Conservation (phyloP, 2,329 filamentous ascomycete species). For the Pleurostoma richardsiae region DNA sequence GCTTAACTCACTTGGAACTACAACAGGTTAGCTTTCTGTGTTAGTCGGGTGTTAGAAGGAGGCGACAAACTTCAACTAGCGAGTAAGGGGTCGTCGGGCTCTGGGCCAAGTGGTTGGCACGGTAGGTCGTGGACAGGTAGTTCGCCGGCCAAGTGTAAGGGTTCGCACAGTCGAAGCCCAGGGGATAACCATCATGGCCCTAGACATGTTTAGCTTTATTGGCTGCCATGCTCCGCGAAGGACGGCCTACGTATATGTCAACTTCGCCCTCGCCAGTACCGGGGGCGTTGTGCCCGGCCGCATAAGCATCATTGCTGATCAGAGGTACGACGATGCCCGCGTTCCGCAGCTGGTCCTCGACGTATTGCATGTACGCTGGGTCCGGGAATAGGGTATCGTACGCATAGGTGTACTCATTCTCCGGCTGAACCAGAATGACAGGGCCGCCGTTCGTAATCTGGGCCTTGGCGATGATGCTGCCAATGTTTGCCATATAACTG, state of each 20-base stretch:
- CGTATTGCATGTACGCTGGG: slow-evolving; percentile 63
- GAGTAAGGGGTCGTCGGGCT: slow-evolving; percentile 64
- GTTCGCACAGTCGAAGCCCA: slow-evolving; percentile 56
- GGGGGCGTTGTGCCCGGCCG: slow-evolving; percentile 57
- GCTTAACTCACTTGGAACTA: slow-evolving; percentile 2
- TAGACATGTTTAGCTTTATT: too few relatives aligned
- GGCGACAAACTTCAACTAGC: slow-evolving; percentile 25
- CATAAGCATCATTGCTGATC: slow-evolving; percentile 68
- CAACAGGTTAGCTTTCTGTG: background rate
- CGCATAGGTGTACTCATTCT: slow-evolving; percentile 61
- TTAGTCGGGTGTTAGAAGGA: too few relatives aligned
- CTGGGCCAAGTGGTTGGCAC: slow-evolving; percentile 46
- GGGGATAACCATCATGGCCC: slow-evolving; percentile 61
- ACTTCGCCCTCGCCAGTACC: slow-evolving; percentile 46
- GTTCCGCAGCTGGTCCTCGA: slow-evolving; percentile 63
- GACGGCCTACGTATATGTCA: slow-evolving; percentile 50
- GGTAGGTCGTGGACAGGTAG: slow-evolving; percentile 51
- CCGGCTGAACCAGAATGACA: slow-evolving; percentile 64
- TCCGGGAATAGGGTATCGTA: slow-evolving; percentile 55
- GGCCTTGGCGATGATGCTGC: slow-evolving; percentile 56
- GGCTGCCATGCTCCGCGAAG: too few relatives aligned
- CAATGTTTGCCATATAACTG: slow-evolving; percentile 53
- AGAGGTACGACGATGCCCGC: slow-evolving; percentile 70
- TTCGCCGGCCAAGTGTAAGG: slow-evolving; percentile 56
- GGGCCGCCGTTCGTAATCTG: slow-evolving; percentile 74